These are phyloP conservation scores for Plasmodium adleri DNA, from an alignment of 169 alveolate species.

Conservation along the genomic window DNA sequence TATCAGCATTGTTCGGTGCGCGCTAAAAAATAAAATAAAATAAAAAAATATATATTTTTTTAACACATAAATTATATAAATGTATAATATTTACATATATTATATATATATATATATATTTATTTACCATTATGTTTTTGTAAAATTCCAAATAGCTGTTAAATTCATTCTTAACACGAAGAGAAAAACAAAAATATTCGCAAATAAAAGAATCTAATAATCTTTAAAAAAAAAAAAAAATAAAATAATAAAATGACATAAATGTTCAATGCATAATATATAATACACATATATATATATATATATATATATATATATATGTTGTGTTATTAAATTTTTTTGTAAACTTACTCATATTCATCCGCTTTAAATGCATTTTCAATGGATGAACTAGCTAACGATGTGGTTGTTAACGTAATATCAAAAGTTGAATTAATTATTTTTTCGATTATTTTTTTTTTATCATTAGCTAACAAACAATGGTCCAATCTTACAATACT, in stretches of 20 bases:
- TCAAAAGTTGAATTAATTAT: slow-evolving; percentile 41
- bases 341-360: slow-evolving; percentile 19
- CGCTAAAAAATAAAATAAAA: not conserved
- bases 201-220: slow-evolving; percentile 17
- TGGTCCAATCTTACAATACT: slow-evolving; percentile 49
- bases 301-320: not conserved
- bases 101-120: not conserved
- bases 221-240: slow-evolving; percentile 12
- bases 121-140: slow-evolving; percentile 24
- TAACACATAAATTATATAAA: not conserved
- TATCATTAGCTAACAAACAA: slow-evolving; percentile 27
- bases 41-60: not conserved
- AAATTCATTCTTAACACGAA: slow-evolving; percentile 24
- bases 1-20: slow-evolving; percentile 6
- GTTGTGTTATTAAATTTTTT: not conserved
- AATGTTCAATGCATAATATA: not conserved
- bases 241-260: slow-evolving; percentile 3
- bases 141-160: slow-evolving; percentile 30
- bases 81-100: not conserved
- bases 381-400: slow-evolving; percentile 40
- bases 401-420: slow-evolving; percentile 19
- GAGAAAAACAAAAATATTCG: slow-evolving; percentile 6
- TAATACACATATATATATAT: no score
- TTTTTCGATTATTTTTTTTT: slow-evolving; percentile 39
- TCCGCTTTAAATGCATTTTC: slow-evolving; percentile 21